Evolutionary conservation across 2,329 filamentous ascomycete genomes (phyloP).

Genomic region (Phaeosphaeria sp.): DNA sequence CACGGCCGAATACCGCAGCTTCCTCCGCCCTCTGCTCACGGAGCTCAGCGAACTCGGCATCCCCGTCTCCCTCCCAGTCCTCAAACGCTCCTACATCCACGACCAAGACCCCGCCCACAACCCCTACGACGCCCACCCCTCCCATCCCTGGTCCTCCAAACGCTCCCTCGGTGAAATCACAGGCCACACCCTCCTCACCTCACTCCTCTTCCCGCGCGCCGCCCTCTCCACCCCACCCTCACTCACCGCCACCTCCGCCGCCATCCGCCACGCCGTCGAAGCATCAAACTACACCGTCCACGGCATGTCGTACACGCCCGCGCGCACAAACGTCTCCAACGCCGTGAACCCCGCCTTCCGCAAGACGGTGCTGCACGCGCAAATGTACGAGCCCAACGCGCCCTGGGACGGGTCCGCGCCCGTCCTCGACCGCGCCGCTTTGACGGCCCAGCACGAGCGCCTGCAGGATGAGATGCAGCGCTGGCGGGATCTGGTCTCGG

Average conservation of each 20-base stretch:
- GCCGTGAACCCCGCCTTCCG: constrained; percentile 33
- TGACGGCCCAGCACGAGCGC: constrained; percentile 12
- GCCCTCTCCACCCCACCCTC: constrained; percentile 12
- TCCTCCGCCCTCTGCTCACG: constrained; percentile 26
- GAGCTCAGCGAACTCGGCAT: constrained; percentile 27
- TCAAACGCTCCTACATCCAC: constrained; percentile 7
- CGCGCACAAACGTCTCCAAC: constrained; percentile 19
- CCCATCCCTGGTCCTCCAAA: background rate
- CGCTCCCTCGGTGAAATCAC: constrained; percentile 25
- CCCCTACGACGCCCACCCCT: background rate
- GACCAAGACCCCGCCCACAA: background rate
- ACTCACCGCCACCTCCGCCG: constrained; percentile 10
- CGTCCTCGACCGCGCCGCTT: background rate
- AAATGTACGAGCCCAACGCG: constrained; percentile 24
- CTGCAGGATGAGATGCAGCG: constrained; percentile 30
- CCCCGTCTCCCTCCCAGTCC: constrained; percentile 13
- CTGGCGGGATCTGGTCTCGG: constrained; percentile 24
- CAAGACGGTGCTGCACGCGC: constrained; percentile 28
- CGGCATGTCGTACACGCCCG: constrained; percentile 31
- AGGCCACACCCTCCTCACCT: constrained; percentile 32
- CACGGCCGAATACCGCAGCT: constrained; percentile 13
- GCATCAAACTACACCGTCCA: constrained; percentile 31
- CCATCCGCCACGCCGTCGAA: constrained; percentile 28
- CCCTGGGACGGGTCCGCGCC: constrained; percentile 24
- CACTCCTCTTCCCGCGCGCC: constrained; percentile 29